Conservation (phyloP, 2,329 filamentous ascomycete species). For the Colletotrichum cuscutae region DNA sequence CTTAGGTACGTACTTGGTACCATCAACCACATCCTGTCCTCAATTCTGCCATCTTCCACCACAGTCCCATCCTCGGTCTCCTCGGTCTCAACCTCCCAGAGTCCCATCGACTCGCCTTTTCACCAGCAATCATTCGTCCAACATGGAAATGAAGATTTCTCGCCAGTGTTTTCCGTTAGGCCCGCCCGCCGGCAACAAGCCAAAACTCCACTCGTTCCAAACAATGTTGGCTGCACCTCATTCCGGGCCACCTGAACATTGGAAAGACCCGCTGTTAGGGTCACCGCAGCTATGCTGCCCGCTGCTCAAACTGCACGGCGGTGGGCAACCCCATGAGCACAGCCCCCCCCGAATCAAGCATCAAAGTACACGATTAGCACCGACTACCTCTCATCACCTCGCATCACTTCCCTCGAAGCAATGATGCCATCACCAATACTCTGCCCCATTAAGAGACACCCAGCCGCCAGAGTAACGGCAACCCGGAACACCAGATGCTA, state of each 20-base stretch:
- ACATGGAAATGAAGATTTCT: background rate
- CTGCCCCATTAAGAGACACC: background rate
- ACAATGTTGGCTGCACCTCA: background rate
- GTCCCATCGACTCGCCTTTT: background rate
- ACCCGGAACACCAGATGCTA: background rate
- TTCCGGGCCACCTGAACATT: background rate
- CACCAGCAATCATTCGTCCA: no score
- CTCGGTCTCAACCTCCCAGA: background rate
- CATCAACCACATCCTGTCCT: no score
- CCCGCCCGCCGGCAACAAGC: background rate
- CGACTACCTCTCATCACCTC: background rate
- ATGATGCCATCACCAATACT: background rate
- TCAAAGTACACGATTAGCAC: slow-evolving; percentile 18
- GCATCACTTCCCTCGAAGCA: background rate
- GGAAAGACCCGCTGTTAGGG: slow-evolving; percentile 13
- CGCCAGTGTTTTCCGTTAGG: background rate
- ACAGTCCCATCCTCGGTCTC: background rate
- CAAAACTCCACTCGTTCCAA: background rate
- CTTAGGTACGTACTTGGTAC: background rate
- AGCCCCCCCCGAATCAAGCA: slow-evolving; percentile 25
- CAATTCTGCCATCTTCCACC: background rate
- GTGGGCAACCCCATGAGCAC: slow-evolving; percentile 17
- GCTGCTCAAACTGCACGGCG: slow-evolving; percentile 13
- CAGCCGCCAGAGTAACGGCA: background rate
- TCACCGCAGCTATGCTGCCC: slow-evolving; percentile 20